Conservation (phyloP, 2,329 filamentous ascomycete species). For the Emydomyces testavorans region DNA sequence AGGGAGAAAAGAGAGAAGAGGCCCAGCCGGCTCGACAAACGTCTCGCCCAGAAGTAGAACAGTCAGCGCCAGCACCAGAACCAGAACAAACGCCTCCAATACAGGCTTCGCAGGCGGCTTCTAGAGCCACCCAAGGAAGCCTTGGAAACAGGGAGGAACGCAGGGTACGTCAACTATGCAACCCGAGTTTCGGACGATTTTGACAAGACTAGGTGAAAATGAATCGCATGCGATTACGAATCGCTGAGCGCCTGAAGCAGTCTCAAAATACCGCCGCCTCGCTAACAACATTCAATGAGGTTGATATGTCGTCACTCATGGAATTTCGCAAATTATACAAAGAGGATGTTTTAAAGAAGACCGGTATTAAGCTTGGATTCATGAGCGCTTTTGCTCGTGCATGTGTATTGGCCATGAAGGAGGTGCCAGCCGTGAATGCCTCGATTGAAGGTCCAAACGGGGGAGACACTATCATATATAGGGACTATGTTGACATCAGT, state of each 20-base stretch:
- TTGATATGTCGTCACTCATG: constrained; percentile 97
- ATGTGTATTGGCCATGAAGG: constrained; percentile 80
- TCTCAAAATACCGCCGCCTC: constrained; percentile 97
- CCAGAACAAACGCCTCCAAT: neutral
- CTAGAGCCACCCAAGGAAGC: constrained; percentile 23
- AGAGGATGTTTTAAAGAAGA: constrained; percentile 90
- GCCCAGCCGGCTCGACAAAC: constrained; percentile 13
- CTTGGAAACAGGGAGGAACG: constrained; percentile 75
- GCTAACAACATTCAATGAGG: constrained; percentile 96
- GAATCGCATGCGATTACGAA: constrained; percentile 98
- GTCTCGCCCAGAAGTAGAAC: neutral
- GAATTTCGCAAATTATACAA: constrained; percentile 96
- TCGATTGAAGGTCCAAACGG: constrained; percentile 92
- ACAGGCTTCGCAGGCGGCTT: constrained; percentile 14
- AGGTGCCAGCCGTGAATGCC: constrained; percentile 88
- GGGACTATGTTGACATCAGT: constrained; percentile 95
- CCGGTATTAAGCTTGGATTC: constrained; percentile 95
- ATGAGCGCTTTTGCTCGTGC: constrained; percentile 96
- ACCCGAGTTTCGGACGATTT: too few species aligned
- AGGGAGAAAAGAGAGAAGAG: constrained; percentile 28
- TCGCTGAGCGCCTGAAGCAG: constrained; percentile 95
- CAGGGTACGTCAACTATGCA: constrained; percentile 54
- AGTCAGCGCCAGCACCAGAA: constrained; percentile 8
- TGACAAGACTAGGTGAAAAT: constrained; percentile 67
- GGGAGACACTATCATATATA: constrained; percentile 94